Evolutionary conservation across 805 yeast genomes (phyloP).

Genomic region (Candida piceae): DNA sequence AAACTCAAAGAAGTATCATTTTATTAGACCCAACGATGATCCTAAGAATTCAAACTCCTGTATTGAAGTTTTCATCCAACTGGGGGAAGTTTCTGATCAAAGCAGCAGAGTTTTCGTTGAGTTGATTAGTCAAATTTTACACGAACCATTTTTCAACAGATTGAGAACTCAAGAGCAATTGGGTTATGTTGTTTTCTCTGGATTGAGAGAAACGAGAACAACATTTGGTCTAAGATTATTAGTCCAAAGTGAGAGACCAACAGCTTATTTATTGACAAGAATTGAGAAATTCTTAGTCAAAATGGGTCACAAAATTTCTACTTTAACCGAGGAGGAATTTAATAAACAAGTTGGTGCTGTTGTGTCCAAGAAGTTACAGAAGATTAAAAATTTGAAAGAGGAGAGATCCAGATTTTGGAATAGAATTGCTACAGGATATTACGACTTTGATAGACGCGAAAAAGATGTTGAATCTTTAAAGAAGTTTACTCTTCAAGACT

Average conservation of each 20-base stretch:
- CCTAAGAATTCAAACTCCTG: conserved; percentile 75
- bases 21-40: conserved; percentile 52
- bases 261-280: conserved; percentile 71
- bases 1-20: conserved; percentile 36
- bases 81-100: conserved; percentile 47
- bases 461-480: conserved; percentile 54
- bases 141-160: conserved; percentile 86
- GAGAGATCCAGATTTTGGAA: conserved; percentile 65
- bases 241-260: conserved; percentile 77
- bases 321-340: conserved; percentile 61
- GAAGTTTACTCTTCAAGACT: conserved; percentile 48
- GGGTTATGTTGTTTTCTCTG: conserved; percentile 90
- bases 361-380: conserved; percentile 58
- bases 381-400: conserved; percentile 71
- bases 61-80: conserved; percentile 70
- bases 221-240: conserved; percentile 68
- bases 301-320: conserved; percentile 38
- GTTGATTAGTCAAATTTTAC: conserved; percentile 63
- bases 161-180: conserved; percentile 91
- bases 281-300: conserved; percentile 58
- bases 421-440: conserved; percentile 68
- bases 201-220: conserved; percentile 63
- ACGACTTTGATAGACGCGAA: conserved; percentile 61
- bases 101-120: conserved; percentile 48
- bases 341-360: conserved; percentile 65